A percentile compares a stretch with the other conserved stretches of the same genome.
Conservation (phyloP, 805 yeast species). For the Zygosaccharomyces rouxii region DNA sequence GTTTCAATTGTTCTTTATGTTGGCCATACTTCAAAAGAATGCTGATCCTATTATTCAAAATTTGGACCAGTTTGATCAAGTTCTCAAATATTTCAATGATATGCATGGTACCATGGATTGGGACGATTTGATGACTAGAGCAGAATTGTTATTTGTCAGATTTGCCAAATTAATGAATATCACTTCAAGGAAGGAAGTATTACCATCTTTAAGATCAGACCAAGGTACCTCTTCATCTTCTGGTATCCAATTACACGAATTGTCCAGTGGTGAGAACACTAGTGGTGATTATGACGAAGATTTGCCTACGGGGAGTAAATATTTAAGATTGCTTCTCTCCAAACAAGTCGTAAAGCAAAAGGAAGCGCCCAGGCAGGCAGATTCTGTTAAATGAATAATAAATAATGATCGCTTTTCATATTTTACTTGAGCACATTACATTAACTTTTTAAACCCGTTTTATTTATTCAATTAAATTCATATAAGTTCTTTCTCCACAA, state of each 20-base stretch:
- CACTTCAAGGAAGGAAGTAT: slow-evolving; percentile 48
- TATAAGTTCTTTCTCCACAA: slow-evolving; percentile 37
- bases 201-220: slow-evolving; percentile 5
- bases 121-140: slow-evolving; percentile 72
- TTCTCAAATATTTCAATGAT: slow-evolving; percentile 88
- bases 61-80: slow-evolving; percentile 79
- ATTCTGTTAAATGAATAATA: slow-evolving; percentile 20
- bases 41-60: slow-evolving; percentile 72
- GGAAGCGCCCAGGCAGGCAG: slow-evolving; percentile 39
- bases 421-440: not conserved
- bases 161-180: slow-evolving; percentile 77
- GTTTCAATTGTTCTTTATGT: slow-evolving; percentile 79
- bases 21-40: slow-evolving; percentile 85
- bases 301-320: slow-evolving; percentile 20
- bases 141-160: slow-evolving; percentile 76
- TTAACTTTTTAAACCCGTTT: not conserved
- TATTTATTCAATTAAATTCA: slow-evolving; percentile 10
- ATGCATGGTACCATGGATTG: slow-evolving; percentile 70
- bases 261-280: slow-evolving; percentile 5
- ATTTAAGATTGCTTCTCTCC: slow-evolving; percentile 56
- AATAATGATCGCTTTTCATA: not conserved
- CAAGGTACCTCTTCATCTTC: slow-evolving; percentile 4
- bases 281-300: not conserved
- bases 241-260: slow-evolving; percentile 12
- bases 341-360: slow-evolving; percentile 59